Base-by-base conservation (phyloP, 2,329 filamentous ascomycete genomes). In the Purpureocillium takamizusanense region DNA sequence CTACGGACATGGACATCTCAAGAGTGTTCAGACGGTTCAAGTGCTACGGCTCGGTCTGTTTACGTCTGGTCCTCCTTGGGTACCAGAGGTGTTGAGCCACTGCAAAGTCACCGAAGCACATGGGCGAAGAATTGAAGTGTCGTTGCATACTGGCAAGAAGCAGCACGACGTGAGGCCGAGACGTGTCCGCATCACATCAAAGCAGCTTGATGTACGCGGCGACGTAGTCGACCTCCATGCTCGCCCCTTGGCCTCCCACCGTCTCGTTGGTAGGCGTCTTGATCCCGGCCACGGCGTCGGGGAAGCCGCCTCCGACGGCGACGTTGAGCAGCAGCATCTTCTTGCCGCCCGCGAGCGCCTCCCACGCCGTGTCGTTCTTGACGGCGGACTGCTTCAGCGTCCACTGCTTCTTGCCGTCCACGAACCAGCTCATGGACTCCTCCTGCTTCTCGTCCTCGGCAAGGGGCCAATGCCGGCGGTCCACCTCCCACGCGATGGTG, bases 181-280 rank as follows among this genome's bases (percentile, higher is more conserved):
- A 25, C 21, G 21, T 25, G 21, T 10, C 21, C 6, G 21, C 21
- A 25, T 25, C 21, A 25, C 21, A 25, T 25, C 21, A 25, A 25
- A 25, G 21, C 21, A 25, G 21, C 21, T 25, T 25, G 21, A 25
- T 30, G 28, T 53, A 64, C 12, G 61, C 59, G n/a, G 52, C 60
- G 14, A 66, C 59, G 42, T 64, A 64, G 32, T 60, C 56, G 14
- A 66, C 51, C 44, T 65, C 57, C 56, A 66, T 59, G 10, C 47
- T 48, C 7, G 57, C 51, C 2, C 46, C 48, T 6, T 45, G 36
- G 0, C 62, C 63, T 8, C 51, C 61, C 11, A 41, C 36, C 4
- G 64, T 66, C 25, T 36, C 34, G 3, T 44, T 43, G 10, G 54
- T 61, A 1, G 65, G 63, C 12, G 58, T 62, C 16, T 42, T 50